Base-by-base conservation (phyloP, 768 basidiomycete genomes). In the Psilocybe tampanensis region DNA sequence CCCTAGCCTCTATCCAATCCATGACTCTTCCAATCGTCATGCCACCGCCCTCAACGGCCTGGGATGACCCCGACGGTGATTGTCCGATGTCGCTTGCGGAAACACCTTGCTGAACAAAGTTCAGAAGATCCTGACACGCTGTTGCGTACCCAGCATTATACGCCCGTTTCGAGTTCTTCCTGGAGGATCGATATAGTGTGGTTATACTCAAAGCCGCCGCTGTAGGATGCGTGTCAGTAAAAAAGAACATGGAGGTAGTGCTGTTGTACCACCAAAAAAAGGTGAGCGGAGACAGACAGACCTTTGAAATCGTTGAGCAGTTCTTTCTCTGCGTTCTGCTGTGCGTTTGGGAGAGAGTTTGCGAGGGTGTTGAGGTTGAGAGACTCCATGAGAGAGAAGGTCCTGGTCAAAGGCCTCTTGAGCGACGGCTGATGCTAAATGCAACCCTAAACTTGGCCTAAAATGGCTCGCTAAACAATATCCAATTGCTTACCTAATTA, bases 161-260 rank as follows among this genome's bases (percentile, higher is more conserved):
- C 0, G 90, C 88, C 23, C 86, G 80, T 70, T 92, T 92, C 5
- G 90, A 88, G 12, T 86, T 85, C 66, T 86, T 81, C 48, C 88
- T 73, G 1, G 91, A 91, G 3, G 90, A 90, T 62, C 89, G 85
- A 70, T 92, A 94, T 33, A 94, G 81, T 0, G 90, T 92, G 22
- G 91, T 92, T 60, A 94, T 88, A 71, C 89, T 90, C 49, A 92
- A 76, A 1, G 91, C 92, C 60, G 91, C 91, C 57, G 89, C 91
- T 94, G 63, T 59, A 36, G 13, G 32, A 39, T 15, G 24, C 17
- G 48, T 22, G 8, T 19, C 34, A 22, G 23, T n/a, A n/a, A 48
- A 18, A 63, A 26, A 43, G 19, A 29, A 41, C 39, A 39, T 17
- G 18, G 34, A 47, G 58, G 55, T 42, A 42, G 56, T 39, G 36